Conservation (phyloP, 805 yeast genomes). For the Blastobotrys terrestris region DNA sequence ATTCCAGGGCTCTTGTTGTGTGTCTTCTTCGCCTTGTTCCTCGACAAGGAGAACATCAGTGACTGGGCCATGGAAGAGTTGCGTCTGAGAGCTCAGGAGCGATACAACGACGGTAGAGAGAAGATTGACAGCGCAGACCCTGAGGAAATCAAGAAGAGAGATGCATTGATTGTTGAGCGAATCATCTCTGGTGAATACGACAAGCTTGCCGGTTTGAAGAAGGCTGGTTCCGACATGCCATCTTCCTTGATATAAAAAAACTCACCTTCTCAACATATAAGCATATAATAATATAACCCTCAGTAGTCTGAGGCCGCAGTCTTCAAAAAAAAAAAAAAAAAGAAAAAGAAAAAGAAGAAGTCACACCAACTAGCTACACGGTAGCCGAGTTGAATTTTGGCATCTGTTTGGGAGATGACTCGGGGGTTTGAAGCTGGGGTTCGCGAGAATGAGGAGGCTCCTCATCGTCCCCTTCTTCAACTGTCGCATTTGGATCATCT, state of each 20-base stretch:
- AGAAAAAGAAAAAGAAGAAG: too few relatives aligned
- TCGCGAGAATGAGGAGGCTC: not conserved
- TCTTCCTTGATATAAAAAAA: conserved; percentile 28
- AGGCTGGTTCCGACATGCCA: conserved; percentile 32
- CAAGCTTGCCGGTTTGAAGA: conserved; percentile 36
- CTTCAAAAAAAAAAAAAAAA: too few relatives aligned
- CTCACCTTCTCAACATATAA: not conserved
- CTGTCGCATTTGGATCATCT: conserved; percentile 11
- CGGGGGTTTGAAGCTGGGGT: not conserved
- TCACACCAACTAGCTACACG: not conserved
- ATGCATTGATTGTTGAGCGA: conserved; percentile 72
- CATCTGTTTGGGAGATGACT: not conserved
- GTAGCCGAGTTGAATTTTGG: not conserved
- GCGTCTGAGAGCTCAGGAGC: conserved; percentile 67
- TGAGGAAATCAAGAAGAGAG: conserved; percentile 59
- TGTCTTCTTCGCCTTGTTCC: conserved; percentile 45
- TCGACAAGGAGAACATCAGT: conserved; percentile 44
- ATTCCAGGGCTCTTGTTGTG: conserved; percentile 63
- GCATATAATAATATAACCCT: not conserved
- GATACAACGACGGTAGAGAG: conserved; percentile 49
- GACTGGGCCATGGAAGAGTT: conserved; percentile 85
- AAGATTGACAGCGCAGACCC: conserved; percentile 21
- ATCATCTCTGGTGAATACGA: conserved; percentile 82
- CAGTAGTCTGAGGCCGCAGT: not conserved
- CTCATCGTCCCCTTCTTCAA: conserved; percentile 8